Evolutionary conservation across 306 rosid species (phyloP).

Genomic region (Betula pendula): DNA sequence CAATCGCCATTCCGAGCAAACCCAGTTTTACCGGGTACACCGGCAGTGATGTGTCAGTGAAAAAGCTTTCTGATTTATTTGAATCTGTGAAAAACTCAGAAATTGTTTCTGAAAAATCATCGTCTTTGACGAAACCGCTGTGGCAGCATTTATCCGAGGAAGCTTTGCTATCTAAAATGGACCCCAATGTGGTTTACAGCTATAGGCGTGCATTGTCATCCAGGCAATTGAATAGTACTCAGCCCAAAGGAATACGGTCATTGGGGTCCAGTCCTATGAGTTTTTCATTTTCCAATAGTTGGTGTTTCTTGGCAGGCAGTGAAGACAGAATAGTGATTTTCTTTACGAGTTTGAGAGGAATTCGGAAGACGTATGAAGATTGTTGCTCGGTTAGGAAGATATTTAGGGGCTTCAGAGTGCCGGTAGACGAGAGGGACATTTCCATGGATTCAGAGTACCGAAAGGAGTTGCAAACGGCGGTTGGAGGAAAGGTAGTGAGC

Average conservation of each 20-base stretch:
- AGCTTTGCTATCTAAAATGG: slow-evolving; percentile 69
- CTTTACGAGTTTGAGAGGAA: slow-evolving; percentile 77
- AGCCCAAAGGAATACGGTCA: slow-evolving; percentile 39
- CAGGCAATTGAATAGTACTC: slow-evolving; percentile 42
- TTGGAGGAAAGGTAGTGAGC: slow-evolving; percentile 42
- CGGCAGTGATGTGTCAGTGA: slow-evolving; percentile 49
- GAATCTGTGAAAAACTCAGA: slow-evolving; percentile 39
- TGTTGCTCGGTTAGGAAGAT: slow-evolving; percentile 68
- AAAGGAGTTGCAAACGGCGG: slow-evolving; percentile 52
- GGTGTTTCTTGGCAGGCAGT: slow-evolving; percentile 35
- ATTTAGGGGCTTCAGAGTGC: slow-evolving; percentile 57
- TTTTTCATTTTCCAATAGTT: slow-evolving; percentile 24
- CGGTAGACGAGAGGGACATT: slow-evolving; percentile 74
- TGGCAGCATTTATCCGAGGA: slow-evolving; percentile 91
- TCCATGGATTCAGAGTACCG: slow-evolving; percentile 77
- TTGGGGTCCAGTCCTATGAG: slow-evolving; percentile 55
- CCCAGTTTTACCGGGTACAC: slow-evolving; percentile 53
- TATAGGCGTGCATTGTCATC: slow-evolving; percentile 75
- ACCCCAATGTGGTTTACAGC: slow-evolving; percentile 68
- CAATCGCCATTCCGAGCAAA: slow-evolving; percentile 22
- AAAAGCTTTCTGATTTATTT: slow-evolving; percentile 41
- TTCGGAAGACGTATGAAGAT: slow-evolving; percentile 72
- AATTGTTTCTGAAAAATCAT: slow-evolving; percentile 15
- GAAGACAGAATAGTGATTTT: slow-evolving; percentile 69
- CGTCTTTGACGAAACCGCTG: slow-evolving; percentile 53